A percentile compares a stretch with the other conserved stretches of the same genome.
Evolutionary conservation across 805 yeast species (phyloP).

Genomic region (Starmerella lactis-condensi): DNA sequence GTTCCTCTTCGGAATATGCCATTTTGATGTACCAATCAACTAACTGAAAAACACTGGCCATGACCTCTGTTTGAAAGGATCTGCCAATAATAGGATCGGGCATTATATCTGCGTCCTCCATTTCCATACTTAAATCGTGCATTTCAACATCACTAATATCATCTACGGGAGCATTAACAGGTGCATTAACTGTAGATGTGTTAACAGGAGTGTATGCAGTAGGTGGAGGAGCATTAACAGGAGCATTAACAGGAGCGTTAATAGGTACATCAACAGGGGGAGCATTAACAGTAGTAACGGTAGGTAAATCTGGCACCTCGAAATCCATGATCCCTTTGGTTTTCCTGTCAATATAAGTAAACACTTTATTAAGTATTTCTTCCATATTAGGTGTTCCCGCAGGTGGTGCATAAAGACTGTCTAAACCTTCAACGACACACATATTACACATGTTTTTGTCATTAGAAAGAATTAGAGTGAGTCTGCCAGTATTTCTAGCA

Average conservation of each 20-base stretch:
- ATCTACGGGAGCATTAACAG: not conserved
- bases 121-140: conserved; percentile 1
- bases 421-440: conserved; percentile 7
- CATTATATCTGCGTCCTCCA: not conserved
- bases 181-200: not conserved
- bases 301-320: no score
- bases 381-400: no score
- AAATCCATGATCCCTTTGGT: conserved; percentile 6
- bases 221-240: no score
- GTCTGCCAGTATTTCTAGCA: not conserved
- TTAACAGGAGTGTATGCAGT: no score
- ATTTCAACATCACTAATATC: not conserved
- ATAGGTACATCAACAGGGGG: no score
- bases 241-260: no score
- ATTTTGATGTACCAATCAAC: not conserved
- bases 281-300: no score
- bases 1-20: conserved; percentile 4
- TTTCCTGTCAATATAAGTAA: conserved; percentile 1
- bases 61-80: not conserved
- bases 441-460: conserved; percentile 10
- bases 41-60: not conserved
- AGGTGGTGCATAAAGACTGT: conserved; percentile 3
- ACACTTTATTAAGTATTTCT: conserved; percentile 1
- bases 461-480: conserved; percentile 8
- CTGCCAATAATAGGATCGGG: not conserved